Base-by-base conservation (phyloP, 2,329 filamentous ascomycete species). In the Lecanicillium sp. region DNA sequence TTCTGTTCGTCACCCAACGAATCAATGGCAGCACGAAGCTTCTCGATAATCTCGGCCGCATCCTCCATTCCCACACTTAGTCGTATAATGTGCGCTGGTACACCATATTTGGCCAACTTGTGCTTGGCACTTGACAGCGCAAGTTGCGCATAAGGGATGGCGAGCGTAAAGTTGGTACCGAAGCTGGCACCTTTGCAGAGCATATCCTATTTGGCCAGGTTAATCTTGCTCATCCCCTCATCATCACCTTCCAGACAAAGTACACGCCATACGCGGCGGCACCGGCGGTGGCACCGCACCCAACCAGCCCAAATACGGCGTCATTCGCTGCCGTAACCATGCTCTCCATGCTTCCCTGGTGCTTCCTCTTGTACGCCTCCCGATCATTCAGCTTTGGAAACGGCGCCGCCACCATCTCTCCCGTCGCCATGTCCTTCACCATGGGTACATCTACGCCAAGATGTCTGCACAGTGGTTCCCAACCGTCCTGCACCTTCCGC, bases 381-480 rank as follows among this genome's bases (percentile, higher is more conserved):
- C 39, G 41, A 25, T 52, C 49, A 29, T 52, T 52, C 15, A 47
- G 33, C 17, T 46, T 25, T 4, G 48, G 49, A 32, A 52, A 52
- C 25, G 46, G 43, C 36, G 41, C 43, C 45, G 34, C 33, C 7
- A 46, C 43, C 28, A 41, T 31, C 17, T 44, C 29, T 4, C 44
- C 49, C 20, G 50, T 60, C 39, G 41, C 31, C 2, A 48, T 49
- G n/a, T 61, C 57, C 41, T 41, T 37, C 27, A 56, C 53, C 46
- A 39, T 48, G 3, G 66, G 66, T 25, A 64, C 49, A 0, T 58
- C 51, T 30, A 65, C 59, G 7, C 48, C 57, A 2, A 69, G 52
- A 29, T 63, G 59, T 15, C 54, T 41, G 36, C 65, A 69, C 9
- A 69, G 52, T 7, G 65, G 63, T n/a, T 34, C 51, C 61, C 62